These are phyloP conservation scores for Talaromyces adpressus DNA, from an alignment of 495 filamentous ascomycete species.

Conservation along the genomic window DNA sequence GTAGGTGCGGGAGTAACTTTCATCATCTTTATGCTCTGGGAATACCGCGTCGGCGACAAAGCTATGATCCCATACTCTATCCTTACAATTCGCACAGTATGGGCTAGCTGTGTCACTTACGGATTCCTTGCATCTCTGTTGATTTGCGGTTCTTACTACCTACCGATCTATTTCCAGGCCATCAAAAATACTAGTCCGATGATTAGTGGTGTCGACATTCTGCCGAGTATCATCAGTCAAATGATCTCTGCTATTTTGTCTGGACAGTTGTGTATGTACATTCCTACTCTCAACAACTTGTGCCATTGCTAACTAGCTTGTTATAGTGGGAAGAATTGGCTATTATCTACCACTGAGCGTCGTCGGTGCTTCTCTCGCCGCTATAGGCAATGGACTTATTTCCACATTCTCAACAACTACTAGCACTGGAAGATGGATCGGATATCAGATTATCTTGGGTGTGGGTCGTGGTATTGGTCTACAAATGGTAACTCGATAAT, in stretches of 20 bases:
- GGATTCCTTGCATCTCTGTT: constrained; percentile 48
- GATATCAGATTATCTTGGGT: constrained; percentile 28
- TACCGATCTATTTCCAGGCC: constrained; percentile 70
- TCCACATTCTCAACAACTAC: constrained; percentile 28
- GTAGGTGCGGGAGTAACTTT: constrained; percentile 28
- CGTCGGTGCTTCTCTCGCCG: constrained; percentile 16
- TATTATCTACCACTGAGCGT: constrained; percentile 36
- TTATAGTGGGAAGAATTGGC: constrained; percentile 16
- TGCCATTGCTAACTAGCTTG: not conserved
- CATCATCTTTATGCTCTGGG: constrained; percentile 32
- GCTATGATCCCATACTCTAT: constrained; percentile 31
- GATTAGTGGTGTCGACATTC: constrained; percentile 54
- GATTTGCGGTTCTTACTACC: constrained; percentile 50
- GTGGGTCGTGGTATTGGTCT: constrained; percentile 20
- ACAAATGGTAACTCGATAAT: constrained; percentile 14
- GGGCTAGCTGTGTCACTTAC: constrained; percentile 43
- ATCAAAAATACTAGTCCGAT: constrained; percentile 55
- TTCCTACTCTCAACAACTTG: too few relatives aligned
- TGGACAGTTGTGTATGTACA: constrained; percentile 26
- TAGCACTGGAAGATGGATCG: constrained; percentile 29
- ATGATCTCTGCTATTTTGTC: constrained; percentile 47
- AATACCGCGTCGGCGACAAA: constrained; percentile 28
- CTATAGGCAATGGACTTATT: constrained; percentile 31
- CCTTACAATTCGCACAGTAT: constrained; percentile 18
- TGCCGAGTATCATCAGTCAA: constrained; percentile 56